Conservation (phyloP, 2,329 filamentous ascomycete species). For the Cyphellophora europaea region DNA sequence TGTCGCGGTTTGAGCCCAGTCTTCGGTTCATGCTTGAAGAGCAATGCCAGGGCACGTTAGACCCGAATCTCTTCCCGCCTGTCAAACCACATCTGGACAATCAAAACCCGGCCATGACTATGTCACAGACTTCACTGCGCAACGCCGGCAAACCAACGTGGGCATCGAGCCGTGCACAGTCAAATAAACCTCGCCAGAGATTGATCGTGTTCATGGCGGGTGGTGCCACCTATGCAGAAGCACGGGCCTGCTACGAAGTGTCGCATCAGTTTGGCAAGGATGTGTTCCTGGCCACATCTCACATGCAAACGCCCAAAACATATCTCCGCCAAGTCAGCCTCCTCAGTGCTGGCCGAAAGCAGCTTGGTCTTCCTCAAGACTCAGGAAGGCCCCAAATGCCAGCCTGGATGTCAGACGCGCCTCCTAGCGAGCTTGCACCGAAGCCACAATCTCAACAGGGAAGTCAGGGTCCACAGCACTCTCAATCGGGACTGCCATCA, state of each 20-base stretch:
- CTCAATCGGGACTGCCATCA: background rate
- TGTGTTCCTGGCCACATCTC: constrained; percentile 78
- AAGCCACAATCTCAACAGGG: constrained; percentile 3
- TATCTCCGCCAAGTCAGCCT: constrained; percentile 79
- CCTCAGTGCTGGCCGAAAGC: constrained; percentile 63
- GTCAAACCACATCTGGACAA: constrained; percentile 55
- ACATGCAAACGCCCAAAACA: constrained; percentile 80
- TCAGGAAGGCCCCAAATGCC: constrained; percentile 73
- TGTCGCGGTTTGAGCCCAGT: constrained; percentile 79
- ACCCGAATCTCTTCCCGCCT: constrained; percentile 60
- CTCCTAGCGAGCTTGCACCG: constrained; percentile 41
- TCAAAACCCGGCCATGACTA: constrained; percentile 40
- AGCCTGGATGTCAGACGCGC: constrained; percentile 60
- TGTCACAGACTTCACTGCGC: constrained; percentile 64
- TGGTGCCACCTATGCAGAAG: constrained; percentile 87
- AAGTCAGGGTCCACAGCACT: constrained; percentile 14
- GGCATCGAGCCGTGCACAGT: constrained; percentile 71
- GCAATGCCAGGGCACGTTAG: constrained; percentile 57
- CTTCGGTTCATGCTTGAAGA: constrained; percentile 78
- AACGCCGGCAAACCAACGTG: constrained; percentile 81
- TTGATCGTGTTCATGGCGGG: constrained; percentile 93
- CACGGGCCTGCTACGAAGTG: constrained; percentile 80
- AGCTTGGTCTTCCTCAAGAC: constrained; percentile 72
- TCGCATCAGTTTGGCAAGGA: constrained; percentile 65
- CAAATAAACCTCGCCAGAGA: constrained; percentile 74